Base-by-base conservation (phyloP, 345 rosid genomes). In the Ailanthus altissimus region DNA sequence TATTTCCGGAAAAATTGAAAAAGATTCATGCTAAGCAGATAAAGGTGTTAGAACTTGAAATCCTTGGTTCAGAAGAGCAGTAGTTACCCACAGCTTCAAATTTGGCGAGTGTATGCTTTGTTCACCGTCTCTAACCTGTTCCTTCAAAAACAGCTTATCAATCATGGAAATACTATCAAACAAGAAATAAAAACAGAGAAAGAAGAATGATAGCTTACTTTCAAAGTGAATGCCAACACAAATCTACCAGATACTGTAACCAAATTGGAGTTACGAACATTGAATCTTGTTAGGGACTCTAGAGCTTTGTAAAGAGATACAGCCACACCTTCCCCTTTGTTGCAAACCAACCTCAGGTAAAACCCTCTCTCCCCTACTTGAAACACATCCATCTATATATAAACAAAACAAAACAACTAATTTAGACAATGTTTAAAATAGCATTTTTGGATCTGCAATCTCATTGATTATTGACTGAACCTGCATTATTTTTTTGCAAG, bases 11-110 rank as follows among this genome's bases (percentile, higher is more conserved):
- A 23, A 15, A 16, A 14, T 5, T 25, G 13, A 32, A 32, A 32
- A 32, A 32, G 38, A 42, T 50, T 15, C 28, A 75, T 58, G 47
- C 45, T 79, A 77, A 16, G 49, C 67, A 53, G 83, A 53, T 15
- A 68, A 21, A 66, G 72, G 38, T 4, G 75, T 60, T 7, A 23
- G 28, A 43, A 83, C 83, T 78, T 94, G 90, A 69, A 91, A 92
- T 75, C 97, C 97, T 83, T 92, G 94, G 87, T 90, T 91, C 50
- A 92, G 73, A 73, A 94, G 87, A 61, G 96, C 90, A 62, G 86
- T 91, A 18, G 92, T 80, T 2, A 94, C 87, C 94, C 94, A 86
- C 12, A 87, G 86, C 90, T 86, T 91, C 83, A 92, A 60, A 83
- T 83, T 91, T 59, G 91, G 85, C 82, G 89, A 80, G 83, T 90